These are phyloP conservation scores for Cercospora sesami DNA, from an alignment of 2,329 filamentous ascomycete genomes.

Conservation along the genomic window DNA sequence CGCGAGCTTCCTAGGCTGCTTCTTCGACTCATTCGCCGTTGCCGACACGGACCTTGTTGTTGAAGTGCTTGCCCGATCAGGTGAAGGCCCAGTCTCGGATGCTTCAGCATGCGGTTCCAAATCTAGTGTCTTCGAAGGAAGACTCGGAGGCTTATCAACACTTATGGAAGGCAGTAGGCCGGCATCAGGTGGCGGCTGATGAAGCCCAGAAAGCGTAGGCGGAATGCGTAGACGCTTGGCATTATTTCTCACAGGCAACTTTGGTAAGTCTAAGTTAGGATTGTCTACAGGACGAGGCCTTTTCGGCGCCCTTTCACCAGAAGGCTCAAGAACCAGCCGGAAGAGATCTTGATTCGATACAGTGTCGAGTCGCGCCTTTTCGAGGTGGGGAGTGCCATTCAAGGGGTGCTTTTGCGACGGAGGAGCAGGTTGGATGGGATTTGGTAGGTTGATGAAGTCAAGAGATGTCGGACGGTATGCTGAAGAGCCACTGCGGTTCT, in stretches of 20 bases:
- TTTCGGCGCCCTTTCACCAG: conserved; percentile 38
- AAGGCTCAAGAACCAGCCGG: conserved; percentile 32
- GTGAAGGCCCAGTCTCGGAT: background rate
- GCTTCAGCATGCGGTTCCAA: background rate
- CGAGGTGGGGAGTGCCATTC: conserved; percentile 33
- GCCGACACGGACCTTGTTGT: conserved; percentile 22
- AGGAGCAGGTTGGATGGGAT: conserved; percentile 41
- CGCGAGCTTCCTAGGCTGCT: conserved; percentile 1
- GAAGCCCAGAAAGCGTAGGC: conserved; percentile 58
- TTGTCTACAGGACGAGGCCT: conserved; percentile 28
- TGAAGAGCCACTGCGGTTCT: conserved; percentile 16
- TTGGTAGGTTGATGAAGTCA: conserved; percentile 40
- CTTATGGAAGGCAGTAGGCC: conserved; percentile 61
- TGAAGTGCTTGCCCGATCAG: background rate
- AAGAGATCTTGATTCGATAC: conserved; percentile 33
- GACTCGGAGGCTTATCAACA: conserved; percentile 25
- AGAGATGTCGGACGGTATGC: conserved; percentile 36
- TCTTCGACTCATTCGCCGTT: conserved; percentile 33
- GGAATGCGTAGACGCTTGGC: conserved; percentile 45
- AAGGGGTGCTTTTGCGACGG: conserved; percentile 38
- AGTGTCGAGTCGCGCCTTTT: conserved; percentile 32
- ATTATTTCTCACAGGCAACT: conserved; percentile 37
- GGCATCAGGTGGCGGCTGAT: conserved; percentile 64
- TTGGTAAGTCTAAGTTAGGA: conserved; percentile 38
- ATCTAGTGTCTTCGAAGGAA: conserved; percentile 16